phyloP scores from a whole-genome alignment of 2,329 filamentous ascomycete genomes.

The Stachybotrys echinatus region DNA sequence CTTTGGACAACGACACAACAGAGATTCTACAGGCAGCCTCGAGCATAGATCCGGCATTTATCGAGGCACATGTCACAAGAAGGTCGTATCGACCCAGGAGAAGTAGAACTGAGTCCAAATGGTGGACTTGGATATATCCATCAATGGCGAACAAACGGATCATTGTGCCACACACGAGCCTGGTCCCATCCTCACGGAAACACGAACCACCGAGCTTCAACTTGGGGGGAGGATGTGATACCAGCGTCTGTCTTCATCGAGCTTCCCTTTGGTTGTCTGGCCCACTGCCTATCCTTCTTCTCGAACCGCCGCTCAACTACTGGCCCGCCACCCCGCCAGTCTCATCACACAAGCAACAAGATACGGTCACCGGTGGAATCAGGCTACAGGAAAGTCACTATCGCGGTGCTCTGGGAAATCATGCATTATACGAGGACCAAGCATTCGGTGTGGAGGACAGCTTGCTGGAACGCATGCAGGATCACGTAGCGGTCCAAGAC shows the following conservation, averaged over 20 bases:
- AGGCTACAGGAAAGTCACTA: background rate
- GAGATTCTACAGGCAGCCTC: background rate
- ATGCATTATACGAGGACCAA: background rate
- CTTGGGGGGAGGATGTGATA: background rate
- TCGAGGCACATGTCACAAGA: background rate
- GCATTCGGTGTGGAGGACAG: constrained; percentile 9
- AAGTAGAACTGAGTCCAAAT: background rate
- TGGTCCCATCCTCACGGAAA: background rate
- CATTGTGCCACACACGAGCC: background rate
- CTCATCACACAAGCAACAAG: background rate
- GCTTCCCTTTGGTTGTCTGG: background rate
- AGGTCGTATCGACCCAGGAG: background rate
- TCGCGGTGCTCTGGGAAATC: background rate
- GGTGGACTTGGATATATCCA: background rate
- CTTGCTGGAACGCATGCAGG: constrained; percentile 12
- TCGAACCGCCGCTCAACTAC: background rate
- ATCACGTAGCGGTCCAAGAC: constrained; percentile 9
- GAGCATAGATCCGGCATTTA: background rate
- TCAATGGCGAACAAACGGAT: background rate
- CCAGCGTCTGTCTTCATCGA: background rate
- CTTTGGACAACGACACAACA: background rate
- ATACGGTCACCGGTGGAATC: background rate
- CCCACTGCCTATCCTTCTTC: background rate
- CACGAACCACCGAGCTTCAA: background rate
- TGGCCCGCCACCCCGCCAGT: background rate